Evolutionary conservation across 23 red algal genomes (phyloP), one percentile per base, ranked within the genome.

Genomic region (Gracilaria domingensis): DNA sequence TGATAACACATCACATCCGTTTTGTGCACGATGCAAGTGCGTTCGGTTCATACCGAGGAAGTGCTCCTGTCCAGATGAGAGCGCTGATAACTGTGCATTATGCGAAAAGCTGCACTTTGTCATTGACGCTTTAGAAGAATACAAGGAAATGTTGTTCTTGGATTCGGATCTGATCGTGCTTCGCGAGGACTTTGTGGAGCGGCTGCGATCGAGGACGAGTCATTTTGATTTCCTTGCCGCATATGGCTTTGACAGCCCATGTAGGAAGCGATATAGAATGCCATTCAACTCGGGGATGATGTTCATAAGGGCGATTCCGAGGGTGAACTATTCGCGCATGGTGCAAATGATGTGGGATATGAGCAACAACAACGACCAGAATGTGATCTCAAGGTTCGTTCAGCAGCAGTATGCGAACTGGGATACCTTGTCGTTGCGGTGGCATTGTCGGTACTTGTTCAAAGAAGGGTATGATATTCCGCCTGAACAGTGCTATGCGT

Each of bases 81-180:
- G 40, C 32, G 20, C 44, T 16, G 34, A 38, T 4, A 66, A 75
- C 25, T 89, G 86, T 71, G 23, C 69, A 47, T 40, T 78, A 21
- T 89, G 86, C 55, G 86, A 89, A 64, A 89, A 89, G 72, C 69
- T 89, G 25, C 42, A 62, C 55, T 89, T 89, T 66, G 20, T 89
- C 23, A 48, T 89, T 14, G 29, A 60, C 45, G 29, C 54, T 48
- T 47, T 89, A 72, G 53, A 89, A 62, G n/a, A 62, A 18, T 80
- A 47, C 37, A 61, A 89, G 24, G 53, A 89, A 79, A 25, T 89
- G 39, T 53, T 89, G 17, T 89, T 89, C 37, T 17, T 89, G 25
- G 86, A 89, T 29, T 80, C 72, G n/a, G 86, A 89, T 75, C 26
- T 89, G 26, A 80, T 89, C 50, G 16, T 89, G 3, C 40, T 89